Base-by-base conservation (phyloP, 495 filamentous ascomycete species). In the Hyaloscypha variabilis region DNA sequence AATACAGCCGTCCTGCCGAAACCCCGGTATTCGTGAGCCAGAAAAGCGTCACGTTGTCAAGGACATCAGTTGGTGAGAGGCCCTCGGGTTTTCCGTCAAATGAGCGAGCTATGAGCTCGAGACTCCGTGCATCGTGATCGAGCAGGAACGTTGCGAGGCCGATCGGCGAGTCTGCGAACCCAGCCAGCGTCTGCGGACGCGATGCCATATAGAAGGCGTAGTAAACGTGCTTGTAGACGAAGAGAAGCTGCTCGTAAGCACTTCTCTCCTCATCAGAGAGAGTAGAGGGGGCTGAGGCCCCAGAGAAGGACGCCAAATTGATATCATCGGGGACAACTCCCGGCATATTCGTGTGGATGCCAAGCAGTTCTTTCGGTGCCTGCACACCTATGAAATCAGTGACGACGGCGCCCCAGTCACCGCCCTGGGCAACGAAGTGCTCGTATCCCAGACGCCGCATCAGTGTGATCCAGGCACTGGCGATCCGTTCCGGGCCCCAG, bases 361-460 rank as follows among this genome's bases (percentile, higher is more conserved):
- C 39, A 3, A 46, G 39, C 39, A 46, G 39, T 46, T 46, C 39
- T 46, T 14, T 14, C 39, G 39, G 39, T 17, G 39, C 39, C 6
- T 46, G 39, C 8, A 46, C 39, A 19, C 39, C 39, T 19, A 46
- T 46, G 11, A 11, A 17, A 46, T 46, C 39, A 17, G 39, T 58
- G n/a, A 77, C 71, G 36, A 72, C 67, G 3, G 68, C 67, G 6
- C 75, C 75, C 60, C 70, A 70, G 42, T 77, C 75, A 28, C 75
- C 73, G n/a, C 72, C 75, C 31, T 77, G 75, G 13, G 68, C 71
- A 23, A 75, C 71, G 50, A 73, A 76, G 30, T 71, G 68, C 13
- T 63, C 25, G 46, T 77, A 78, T 1, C 69, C 69, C 2, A 77
- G 67, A 6, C 72, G 65, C 11, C 74, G 66, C 29, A 74, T 73